A percentile compares a stretch with the other conserved stretches of the same genome.
Conservation (phyloP, 495 filamentous ascomycete genomes). For the Hyaloscypha bicolor region DNA sequence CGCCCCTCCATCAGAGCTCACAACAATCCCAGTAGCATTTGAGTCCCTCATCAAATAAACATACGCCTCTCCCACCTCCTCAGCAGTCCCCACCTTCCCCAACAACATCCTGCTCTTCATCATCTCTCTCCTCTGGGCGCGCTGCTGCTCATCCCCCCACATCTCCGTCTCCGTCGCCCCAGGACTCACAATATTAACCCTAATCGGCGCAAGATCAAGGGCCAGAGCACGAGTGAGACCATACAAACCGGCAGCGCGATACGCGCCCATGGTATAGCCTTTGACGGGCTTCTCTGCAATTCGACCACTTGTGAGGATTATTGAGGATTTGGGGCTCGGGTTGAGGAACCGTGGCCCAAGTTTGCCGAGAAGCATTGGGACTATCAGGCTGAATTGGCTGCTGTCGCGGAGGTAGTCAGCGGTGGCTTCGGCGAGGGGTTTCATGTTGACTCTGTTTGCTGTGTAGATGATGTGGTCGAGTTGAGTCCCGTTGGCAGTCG, state of each 20-base stretch:
- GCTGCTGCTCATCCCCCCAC: conserved; percentile 35
- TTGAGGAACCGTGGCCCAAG: conserved; percentile 45
- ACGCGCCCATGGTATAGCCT: conserved; percentile 48
- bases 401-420: conserved; percentile 39
- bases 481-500: conserved; percentile 17
- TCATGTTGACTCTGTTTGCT: conserved; percentile 47
- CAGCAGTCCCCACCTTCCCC: conserved; percentile 47
- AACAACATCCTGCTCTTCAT: conserved; percentile 42
- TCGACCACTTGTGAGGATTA: conserved; percentile 56
- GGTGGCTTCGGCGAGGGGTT: conserved; percentile 40
- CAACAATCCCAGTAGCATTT: conserved; percentile 45
- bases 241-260: conserved; percentile 36
- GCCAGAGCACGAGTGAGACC: conserved; percentile 54
- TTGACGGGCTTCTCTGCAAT: conserved; percentile 46
- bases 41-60: conserved; percentile 62
- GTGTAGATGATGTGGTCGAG: conserved; percentile 66
- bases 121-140: conserved; percentile 24
- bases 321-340: conserved; percentile 39
- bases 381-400: conserved; percentile 50
- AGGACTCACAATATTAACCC: conserved; percentile 61
- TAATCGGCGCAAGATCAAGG: conserved; percentile 56
- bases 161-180: conserved; percentile 58
- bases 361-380: conserved; percentile 57
- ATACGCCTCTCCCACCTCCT: conserved; percentile 66
- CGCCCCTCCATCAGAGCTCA: conserved; percentile 12